Evolutionary conservation across 768 basidiomycete genomes (phyloP), one percentile per base, ranked within the genome.

Genomic region (Mrakia blollopis): DNA sequence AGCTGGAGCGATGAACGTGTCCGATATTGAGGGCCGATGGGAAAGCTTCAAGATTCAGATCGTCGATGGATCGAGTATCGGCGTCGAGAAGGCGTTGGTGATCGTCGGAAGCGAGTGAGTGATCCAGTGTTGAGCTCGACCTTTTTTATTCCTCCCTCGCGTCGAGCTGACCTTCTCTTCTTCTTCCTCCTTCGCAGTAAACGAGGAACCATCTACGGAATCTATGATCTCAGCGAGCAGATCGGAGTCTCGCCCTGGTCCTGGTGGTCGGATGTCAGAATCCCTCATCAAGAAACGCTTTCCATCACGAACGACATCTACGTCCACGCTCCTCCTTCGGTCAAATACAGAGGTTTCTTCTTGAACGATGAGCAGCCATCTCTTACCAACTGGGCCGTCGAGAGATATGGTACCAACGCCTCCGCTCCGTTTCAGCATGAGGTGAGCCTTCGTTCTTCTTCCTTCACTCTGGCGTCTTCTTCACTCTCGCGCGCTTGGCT

Each of bases 191-290:
- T 14, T 16, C 28, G 5, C 13, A 74, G 73, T 32, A 75, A 90
- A 82, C 85, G 90, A 61, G 90, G 90, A 13, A 88, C 89, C 0
- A 89, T 91, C 47, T 91, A 86, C 80, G 88, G 86, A 3, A 80
- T 91, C 47, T 90, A 91, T 80, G 89, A 90, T 80, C 87, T 89
- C 75, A 89, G 88, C 14, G 89, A 91, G 81, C 89, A 90, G 80
- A 88, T 90, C 81, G 90, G 90, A 80, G 89, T 83, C 47, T 82
- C 81, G 0, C 83, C 83, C 8, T 83, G 82, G 81, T 83, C 78
- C 73, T 90, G 88, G 88, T 92, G 90, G 90, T 89, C 90, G n/a
- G 90, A 92, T 81, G 90, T 90, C n/a, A 89, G 89, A 11, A 85
- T 87, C 1, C 87, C 86, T 23, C 84, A 85, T 44, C 86, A 89